Conservation (phyloP, 352 stramenopile species). For the Globisporangium heterothallicum region DNA sequence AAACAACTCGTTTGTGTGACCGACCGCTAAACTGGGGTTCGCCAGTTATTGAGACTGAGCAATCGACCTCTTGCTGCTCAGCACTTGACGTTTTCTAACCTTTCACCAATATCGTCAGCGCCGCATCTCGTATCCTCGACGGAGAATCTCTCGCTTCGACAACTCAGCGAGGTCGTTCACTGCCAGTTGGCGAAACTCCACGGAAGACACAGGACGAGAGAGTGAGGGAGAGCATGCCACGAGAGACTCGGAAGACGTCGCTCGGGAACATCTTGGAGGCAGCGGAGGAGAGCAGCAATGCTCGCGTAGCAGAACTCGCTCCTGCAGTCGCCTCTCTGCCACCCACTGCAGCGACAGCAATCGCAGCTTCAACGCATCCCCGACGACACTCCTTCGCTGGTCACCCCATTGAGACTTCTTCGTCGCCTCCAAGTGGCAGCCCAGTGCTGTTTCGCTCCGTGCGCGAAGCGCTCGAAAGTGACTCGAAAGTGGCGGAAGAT, state of each 20-base stretch:
- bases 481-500: slow-evolving; percentile 21
- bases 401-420: not conserved
- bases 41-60: no score
- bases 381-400: not conserved
- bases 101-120: no score
- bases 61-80: no score
- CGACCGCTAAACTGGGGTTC: not conserved
- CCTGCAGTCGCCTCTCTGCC: not conserved
- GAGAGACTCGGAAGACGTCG: slow-evolving; percentile 21
- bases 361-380: not conserved
- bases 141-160: no score
- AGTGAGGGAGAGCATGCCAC: slow-evolving; percentile 10
- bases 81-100: no score
- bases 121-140: no score
- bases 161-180: no score
- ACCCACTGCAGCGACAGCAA: not conserved
- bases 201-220: not conserved
- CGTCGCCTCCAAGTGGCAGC: not conserved
- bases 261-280: slow-evolving; percentile 30
- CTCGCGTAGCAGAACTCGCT: not conserved
- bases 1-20: not conserved
- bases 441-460: slow-evolving; percentile 33
- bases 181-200: not conserved
- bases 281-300: not conserved
- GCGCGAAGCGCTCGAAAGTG: slow-evolving; percentile 36